Conservation (phyloP, 1,139 yeast species). For the Hansenula lynferdii region DNA sequence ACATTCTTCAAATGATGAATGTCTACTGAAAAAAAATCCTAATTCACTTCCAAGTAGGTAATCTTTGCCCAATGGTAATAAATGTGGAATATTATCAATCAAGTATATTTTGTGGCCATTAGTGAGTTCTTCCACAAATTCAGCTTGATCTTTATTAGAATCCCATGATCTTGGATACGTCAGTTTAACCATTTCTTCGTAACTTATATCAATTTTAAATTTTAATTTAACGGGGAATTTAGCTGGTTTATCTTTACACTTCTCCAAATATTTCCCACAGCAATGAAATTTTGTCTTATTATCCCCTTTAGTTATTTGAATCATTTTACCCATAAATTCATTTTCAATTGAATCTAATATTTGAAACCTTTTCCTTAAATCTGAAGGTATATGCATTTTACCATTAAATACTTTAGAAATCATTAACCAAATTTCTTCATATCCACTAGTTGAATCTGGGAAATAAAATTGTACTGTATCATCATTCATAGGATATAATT, state of each 20-base stretch:
- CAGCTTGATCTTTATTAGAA: constrained; percentile 17
- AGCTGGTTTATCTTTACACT: constrained; percentile 15
- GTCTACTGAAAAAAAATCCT: constrained; percentile 45
- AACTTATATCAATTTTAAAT: constrained; percentile 35
- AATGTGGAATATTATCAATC: constrained; percentile 4
- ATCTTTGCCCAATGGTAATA: constrained; percentile 23
- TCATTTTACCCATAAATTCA: background rate
- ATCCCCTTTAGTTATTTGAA: background rate
- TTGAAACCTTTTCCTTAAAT: constrained; percentile 22
- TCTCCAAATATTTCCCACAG: constrained; percentile 24
- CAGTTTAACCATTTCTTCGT: constrained; percentile 30
- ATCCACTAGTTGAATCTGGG: constrained; percentile 42
- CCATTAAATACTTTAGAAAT: constrained; percentile 31
- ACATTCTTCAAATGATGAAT: constrained; percentile 47
- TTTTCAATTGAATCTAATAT: constrained; percentile 5
- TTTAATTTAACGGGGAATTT: constrained; percentile 35
- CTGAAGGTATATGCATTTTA: constrained; percentile 30
- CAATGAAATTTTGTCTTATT: constrained; percentile 28
- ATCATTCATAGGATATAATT: constrained; percentile 35
- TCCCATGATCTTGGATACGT: constrained; percentile 1
- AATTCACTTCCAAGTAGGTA: constrained; percentile 38
- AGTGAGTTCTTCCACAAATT: constrained; percentile 23
- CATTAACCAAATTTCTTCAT: constrained; percentile 51
- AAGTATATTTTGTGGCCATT: constrained; percentile 19
- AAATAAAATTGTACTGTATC: constrained; percentile 36